Percentiles rank a stretch among this genome's conserved stretches.
Conservation (phyloP, 306 rosid species). For the Rosa rugosa region DNA sequence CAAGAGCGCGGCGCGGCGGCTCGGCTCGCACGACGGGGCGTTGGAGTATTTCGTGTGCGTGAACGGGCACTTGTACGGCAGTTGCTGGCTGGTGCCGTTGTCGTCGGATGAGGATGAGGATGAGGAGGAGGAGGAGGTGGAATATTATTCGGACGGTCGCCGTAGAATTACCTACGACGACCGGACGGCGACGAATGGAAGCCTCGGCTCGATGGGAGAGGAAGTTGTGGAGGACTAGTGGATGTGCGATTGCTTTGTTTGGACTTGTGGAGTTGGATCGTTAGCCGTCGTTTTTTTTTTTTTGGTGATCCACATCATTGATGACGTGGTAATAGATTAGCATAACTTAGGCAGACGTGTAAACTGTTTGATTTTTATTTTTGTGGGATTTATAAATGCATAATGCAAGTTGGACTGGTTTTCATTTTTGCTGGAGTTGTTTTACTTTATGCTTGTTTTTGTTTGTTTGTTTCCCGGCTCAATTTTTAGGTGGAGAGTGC, state of each 20-base stretch:
- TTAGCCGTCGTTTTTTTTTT: background rate
- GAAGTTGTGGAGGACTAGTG: slow-evolving; percentile 12
- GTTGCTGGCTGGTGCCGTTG: slow-evolving; percentile 60
- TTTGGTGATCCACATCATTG: background rate
- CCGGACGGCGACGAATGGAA: slow-evolving; percentile 29
- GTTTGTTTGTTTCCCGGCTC: background rate
- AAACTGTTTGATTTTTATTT: background rate
- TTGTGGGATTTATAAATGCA: background rate
- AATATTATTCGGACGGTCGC: background rate
- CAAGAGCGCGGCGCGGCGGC: slow-evolving; percentile 61
- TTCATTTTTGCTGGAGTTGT: background rate
- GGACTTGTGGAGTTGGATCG: background rate
- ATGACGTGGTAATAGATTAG: background rate
- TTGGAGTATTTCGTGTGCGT: slow-evolving; percentile 63
- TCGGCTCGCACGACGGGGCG: slow-evolving; percentile 56
- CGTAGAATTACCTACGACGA: slow-evolving; percentile 9
- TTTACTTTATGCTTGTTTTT: background rate
- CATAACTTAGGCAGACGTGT: background rate
- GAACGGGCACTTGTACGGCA: slow-evolving; percentile 57
- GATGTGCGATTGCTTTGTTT: background rate
- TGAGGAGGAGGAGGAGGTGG: background rate
- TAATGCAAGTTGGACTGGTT: background rate
- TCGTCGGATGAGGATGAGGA: slow-evolving; percentile 45
- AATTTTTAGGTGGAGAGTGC: background rate
- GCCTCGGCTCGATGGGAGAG: slow-evolving; percentile 23